Conservation (phyloP, 1,284 basidiomycete species). For the Ustilago bromivora region DNA sequence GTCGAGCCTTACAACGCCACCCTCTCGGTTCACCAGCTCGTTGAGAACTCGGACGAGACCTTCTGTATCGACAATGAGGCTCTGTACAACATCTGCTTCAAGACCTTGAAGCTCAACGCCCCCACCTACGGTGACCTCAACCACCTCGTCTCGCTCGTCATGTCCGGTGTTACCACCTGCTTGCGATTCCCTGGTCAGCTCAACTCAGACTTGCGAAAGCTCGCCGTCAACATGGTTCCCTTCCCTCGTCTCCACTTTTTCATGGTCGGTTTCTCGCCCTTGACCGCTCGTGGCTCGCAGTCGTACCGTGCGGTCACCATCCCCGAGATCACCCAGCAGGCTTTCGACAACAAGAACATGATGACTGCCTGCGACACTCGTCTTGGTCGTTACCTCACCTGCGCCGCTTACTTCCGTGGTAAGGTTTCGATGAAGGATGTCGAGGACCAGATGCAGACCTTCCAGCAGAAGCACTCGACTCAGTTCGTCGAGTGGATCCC, state of each 20-base stretch:
- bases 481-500: slow-evolving; percentile 70
- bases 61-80: slow-evolving; percentile 96
- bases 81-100: slow-evolving; percentile 85
- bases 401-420: slow-evolving; percentile 69
- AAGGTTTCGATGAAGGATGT: slow-evolving; percentile 71
- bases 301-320: slow-evolving; percentile 73
- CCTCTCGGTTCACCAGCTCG: slow-evolving; percentile 88
- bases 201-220: slow-evolving; percentile 92
- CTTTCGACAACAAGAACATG: slow-evolving; percentile 69
- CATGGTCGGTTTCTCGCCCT: slow-evolving; percentile 69
- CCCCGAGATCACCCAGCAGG: slow-evolving; percentile 61
- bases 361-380: slow-evolving; percentile 84
- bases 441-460: slow-evolving; percentile 68
- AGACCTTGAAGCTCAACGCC: slow-evolving; percentile 79
- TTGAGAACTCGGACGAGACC: slow-evolving; percentile 88
- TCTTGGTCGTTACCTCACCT: slow-evolving; percentile 71
- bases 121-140: slow-evolving; percentile 66
- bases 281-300: slow-evolving; percentile 68
- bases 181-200: slow-evolving; percentile 93
- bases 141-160: slow-evolving; percentile 82
- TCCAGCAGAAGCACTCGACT: slow-evolving; percentile 66
- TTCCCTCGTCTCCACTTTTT: slow-evolving; percentile 71
- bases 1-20: slow-evolving; percentile 95
- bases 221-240: slow-evolving; percentile 84
- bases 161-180: slow-evolving; percentile 90